phyloP scores from a whole-genome alignment of 2,329 filamentous ascomycete species.

The Aspergillus intermedius region DNA sequence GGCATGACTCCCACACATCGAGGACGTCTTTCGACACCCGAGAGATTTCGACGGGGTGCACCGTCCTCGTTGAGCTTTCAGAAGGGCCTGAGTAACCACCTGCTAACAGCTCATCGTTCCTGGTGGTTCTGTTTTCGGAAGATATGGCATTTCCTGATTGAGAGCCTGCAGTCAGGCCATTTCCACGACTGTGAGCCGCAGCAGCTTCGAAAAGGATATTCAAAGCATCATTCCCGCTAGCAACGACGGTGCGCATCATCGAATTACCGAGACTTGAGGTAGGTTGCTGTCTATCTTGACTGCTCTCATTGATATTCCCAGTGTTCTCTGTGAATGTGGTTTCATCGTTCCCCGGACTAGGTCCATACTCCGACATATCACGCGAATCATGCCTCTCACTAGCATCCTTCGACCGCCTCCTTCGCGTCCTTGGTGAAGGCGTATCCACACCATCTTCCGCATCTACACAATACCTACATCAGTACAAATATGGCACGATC shows the following conservation, averaged over 20 bases:
- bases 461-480: constrained; percentile 1
- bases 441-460: constrained; percentile 6
- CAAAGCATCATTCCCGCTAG: constrained; percentile 49
- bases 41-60: constrained; percentile 24
- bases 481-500: too few relatives aligned
- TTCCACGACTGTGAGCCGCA: constrained; percentile 31
- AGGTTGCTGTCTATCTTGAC: constrained; percentile 18
- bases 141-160: constrained; percentile 16
- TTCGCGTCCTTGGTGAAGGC: constrained; percentile 2
- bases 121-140: constrained; percentile 4
- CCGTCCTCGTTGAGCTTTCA: constrained; percentile 14
- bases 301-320: constrained; percentile 2
- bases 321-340: constrained; percentile 2
- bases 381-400: constrained; percentile 2
- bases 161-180: constrained; percentile 28
- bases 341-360: constrained; percentile 1
- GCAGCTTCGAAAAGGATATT: constrained; percentile 49
- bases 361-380: neutral
- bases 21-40: constrained; percentile 31
- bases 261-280: constrained; percentile 28
- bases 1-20: constrained; percentile 43
- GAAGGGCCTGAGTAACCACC: constrained; percentile 14
- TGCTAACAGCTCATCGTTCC: constrained; percentile 10
- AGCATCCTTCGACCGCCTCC: constrained; percentile 4
- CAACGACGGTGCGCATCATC: constrained; percentile 43